phyloP scores from a whole-genome alignment of 179 eudicot species.

The Nepenthes alata region DNA sequence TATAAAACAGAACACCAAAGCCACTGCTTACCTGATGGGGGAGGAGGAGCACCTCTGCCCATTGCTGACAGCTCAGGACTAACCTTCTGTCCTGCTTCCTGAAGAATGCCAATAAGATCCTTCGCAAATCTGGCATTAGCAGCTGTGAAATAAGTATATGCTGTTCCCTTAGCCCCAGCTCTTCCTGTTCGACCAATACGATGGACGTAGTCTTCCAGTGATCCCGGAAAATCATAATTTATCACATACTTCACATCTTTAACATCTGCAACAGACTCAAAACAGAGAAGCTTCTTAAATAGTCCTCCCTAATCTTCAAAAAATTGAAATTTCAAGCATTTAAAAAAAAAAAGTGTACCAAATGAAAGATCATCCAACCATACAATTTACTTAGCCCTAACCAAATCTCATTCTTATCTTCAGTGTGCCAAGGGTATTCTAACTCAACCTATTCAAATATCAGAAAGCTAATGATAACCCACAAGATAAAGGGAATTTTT shows the following conservation, averaged over 20 bases:
- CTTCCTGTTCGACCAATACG: slow-evolving; percentile 98
- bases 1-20: neutral
- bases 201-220: slow-evolving; percentile 95
- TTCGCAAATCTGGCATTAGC: slow-evolving; percentile 76
- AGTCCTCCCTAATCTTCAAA: too few relatives aligned
- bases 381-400: too few relatives aligned
- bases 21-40: slow-evolving; percentile 29
- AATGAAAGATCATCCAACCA: too few relatives aligned
- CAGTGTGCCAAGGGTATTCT: too few relatives aligned
- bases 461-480: too few relatives aligned
- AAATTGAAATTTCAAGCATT: too few relatives aligned
- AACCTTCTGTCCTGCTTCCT: slow-evolving; percentile 89
- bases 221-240: slow-evolving; percentile 89
- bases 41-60: slow-evolving; percentile 58
- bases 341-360: too few relatives aligned
- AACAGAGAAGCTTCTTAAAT: neutral
- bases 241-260: slow-evolving; percentile 91
- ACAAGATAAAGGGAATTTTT: too few relatives aligned
- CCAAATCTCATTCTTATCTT: too few relatives aligned
- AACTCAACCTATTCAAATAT: too few relatives aligned
- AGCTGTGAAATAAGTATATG: slow-evolving; percentile 84
- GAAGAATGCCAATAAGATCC: slow-evolving; percentile 76
- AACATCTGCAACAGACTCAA: slow-evolving; percentile 50
- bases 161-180: slow-evolving; percentile 92
- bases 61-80: slow-evolving; percentile 61